A percentile compares a stretch with the other conserved stretches of the same genome.
Conservation (phyloP, 257 asterid species). For the Solanum chaucha region DNA sequence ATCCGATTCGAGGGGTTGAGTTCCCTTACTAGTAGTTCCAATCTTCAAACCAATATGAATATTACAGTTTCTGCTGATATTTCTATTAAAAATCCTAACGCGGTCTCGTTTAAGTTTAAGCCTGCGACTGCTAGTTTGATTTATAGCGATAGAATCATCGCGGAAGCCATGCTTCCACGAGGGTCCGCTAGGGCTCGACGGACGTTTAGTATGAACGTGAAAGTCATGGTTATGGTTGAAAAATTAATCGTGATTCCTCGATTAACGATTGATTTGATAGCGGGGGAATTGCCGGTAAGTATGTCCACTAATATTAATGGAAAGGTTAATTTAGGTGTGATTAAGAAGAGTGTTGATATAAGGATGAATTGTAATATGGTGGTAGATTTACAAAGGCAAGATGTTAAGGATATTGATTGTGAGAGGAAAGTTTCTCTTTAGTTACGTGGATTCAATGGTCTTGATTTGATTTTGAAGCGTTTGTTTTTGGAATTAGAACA, state of each 20-base stretch:
- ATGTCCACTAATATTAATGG: constrained; percentile 19
- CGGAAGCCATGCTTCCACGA: neutral
- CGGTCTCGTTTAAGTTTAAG: constrained; percentile 15
- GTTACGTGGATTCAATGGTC: neutral
- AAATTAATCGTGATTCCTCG: constrained; percentile 9
- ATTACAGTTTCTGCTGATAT: constrained; percentile 11
- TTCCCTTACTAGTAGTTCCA: neutral
- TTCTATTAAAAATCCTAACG: constrained; percentile 19
- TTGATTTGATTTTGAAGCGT: neutral
- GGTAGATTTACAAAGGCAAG: constrained; percentile 3
- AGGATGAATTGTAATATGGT: constrained; percentile 15
- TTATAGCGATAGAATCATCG: constrained; percentile 9
- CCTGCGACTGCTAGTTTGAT: neutral
- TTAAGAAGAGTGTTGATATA: constrained; percentile 10
- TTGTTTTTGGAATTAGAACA: neutral
- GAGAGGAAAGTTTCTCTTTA: constrained; percentile 12
- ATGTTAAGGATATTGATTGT: constrained; percentile 14
- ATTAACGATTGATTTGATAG: constrained; percentile 6
- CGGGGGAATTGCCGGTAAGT: constrained; percentile 12
- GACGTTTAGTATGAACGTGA: constrained; percentile 10
- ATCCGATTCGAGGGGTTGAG: constrained; percentile 13
- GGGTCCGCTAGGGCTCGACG: constrained; percentile 9
- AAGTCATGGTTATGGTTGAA: neutral
- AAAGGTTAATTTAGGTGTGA: constrained; percentile 12
- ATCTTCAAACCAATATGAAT: constrained; percentile 10